Percentiles rank a stretch among this genome's conserved stretches.
phyloP scores from a whole-genome alignment of 2,329 filamentous ascomycete genomes.

The Uncinocarpus reesii region DNA sequence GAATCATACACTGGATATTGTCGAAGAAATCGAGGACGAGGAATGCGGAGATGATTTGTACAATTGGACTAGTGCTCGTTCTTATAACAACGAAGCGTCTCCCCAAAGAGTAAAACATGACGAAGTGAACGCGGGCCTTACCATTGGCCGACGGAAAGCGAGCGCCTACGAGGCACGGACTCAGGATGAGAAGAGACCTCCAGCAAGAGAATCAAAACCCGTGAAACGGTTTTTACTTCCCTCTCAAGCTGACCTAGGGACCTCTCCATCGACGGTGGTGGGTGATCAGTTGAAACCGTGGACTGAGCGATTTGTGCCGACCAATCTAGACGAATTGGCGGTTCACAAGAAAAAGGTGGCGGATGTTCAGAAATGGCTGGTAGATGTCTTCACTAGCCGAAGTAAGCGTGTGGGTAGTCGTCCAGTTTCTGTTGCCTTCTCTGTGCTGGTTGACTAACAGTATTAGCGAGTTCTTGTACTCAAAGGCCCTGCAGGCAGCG shows the following conservation, averaged over 20 bases:
- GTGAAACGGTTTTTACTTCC: slow-evolving; percentile 26
- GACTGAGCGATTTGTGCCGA: slow-evolving; percentile 74
- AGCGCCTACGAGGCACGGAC: not conserved
- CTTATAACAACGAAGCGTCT: not conserved
- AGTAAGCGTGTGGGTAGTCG: slow-evolving; percentile 29
- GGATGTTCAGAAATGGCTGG: slow-evolving; percentile 76
- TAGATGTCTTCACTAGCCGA: slow-evolving; percentile 56
- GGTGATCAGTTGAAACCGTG: slow-evolving; percentile 47
- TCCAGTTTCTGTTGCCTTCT: not conserved
- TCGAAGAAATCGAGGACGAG: slow-evolving; percentile 24
- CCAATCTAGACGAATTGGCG: slow-evolving; percentile 67
- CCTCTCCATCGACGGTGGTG: slow-evolving; percentile 27
- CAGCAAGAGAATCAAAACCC: slow-evolving; percentile 14
- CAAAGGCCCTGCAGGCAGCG: slow-evolving; percentile 82
- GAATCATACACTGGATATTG: slow-evolving; percentile 21
- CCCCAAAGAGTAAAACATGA: not conserved
- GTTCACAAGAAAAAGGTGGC: slow-evolving; percentile 91
- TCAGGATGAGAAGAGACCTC: not conserved
- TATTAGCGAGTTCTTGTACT: slow-evolving; percentile 65
- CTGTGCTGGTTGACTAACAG: slow-evolving; percentile 17
- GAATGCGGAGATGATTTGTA: slow-evolving; percentile 7
- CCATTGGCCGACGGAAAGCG: not conserved
- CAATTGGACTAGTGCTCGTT: not conserved
- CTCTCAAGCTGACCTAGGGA: not conserved
- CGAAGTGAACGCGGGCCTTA: not conserved